phyloP scores from a whole-genome alignment of 1,284 basidiomycete genomes.

The Mycena sp. region DNA sequence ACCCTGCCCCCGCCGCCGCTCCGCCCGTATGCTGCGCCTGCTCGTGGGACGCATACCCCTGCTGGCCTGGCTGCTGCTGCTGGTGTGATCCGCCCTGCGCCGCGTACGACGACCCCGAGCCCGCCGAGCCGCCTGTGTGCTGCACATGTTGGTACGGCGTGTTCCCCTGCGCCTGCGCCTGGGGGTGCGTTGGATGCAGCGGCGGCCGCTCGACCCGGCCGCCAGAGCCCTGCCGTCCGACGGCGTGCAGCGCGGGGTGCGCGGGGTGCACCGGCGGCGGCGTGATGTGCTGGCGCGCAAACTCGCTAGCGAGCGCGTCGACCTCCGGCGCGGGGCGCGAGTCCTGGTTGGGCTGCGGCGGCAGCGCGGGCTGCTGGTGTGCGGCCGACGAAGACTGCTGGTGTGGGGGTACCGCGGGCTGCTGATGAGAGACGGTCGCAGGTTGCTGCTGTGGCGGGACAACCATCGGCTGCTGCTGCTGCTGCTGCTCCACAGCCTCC shows the following conservation, averaged over 20 bases:
- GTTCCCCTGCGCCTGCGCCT: not conserved
- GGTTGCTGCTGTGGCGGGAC: constrained; percentile 4
- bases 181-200: constrained; percentile 21
- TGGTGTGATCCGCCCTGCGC: too few species aligned
- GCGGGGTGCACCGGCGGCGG: constrained; percentile 10
- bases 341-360: not conserved
- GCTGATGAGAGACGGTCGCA: not conserved
- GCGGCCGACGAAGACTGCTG: not conserved
- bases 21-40: not conserved
- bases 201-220: constrained; percentile 19
- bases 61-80: too few species aligned
- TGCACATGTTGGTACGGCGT: not conserved
- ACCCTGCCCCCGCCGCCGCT: not conserved
- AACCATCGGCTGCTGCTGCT: not conserved
- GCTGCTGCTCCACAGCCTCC: constrained; percentile 14
- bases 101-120: too few species aligned
- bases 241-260: not conserved
- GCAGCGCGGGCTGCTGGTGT: not conserved
- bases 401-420: not conserved
- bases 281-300: constrained; percentile 42
- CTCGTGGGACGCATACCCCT: too few species aligned
- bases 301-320: constrained; percentile 42
- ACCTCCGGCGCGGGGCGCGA: constrained; percentile 27
- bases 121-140: too few species aligned
- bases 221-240: not conserved